Conservation (phyloP, 2,329 filamentous ascomycete genomes). For the Calonectria ilicicola region DNA sequence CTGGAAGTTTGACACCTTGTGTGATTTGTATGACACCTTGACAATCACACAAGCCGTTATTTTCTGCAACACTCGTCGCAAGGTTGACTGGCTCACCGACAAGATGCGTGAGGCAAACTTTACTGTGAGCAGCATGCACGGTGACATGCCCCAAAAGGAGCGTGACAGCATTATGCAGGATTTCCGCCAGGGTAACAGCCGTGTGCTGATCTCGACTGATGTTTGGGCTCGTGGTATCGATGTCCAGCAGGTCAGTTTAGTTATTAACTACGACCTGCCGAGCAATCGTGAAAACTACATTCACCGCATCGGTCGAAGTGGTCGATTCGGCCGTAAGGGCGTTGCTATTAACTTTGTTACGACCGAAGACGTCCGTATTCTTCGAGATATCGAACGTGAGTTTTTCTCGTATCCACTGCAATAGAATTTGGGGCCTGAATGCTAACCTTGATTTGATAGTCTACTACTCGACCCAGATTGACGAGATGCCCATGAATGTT, state of each 20-base stretch:
- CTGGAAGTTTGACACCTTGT: constrained; percentile 99
- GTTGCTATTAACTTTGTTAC: constrained; percentile 99
- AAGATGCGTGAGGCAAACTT: constrained; percentile 99
- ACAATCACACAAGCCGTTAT: constrained; percentile 99
- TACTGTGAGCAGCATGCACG: constrained; percentile 98
- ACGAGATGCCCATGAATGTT: constrained; percentile 99
- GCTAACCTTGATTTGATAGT: constrained; percentile 64
- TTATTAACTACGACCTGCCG: constrained; percentile 99
- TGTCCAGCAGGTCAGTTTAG: constrained; percentile 96
- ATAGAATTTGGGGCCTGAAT: background rate
- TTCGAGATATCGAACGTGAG: constrained; percentile 94
- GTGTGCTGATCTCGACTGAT: constrained; percentile 96
- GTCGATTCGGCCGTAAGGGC: constrained; percentile 96
- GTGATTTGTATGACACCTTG: constrained; percentile 97
- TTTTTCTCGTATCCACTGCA: constrained; percentile 30
- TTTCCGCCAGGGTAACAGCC: constrained; percentile 95
- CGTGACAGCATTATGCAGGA: constrained; percentile 99
- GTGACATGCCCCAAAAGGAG: constrained; percentile 98
- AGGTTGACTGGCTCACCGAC: constrained; percentile 99
- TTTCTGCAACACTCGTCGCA: constrained; percentile 98
- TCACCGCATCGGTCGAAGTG: constrained; percentile 95
- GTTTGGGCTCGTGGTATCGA: constrained; percentile 99
- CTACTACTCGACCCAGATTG: constrained; percentile 96
- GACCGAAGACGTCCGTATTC: constrained; percentile 95
- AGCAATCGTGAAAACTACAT: constrained; percentile 99